Conservation (phyloP, 306 rosid genomes). For the Dryas drummondii region DNA sequence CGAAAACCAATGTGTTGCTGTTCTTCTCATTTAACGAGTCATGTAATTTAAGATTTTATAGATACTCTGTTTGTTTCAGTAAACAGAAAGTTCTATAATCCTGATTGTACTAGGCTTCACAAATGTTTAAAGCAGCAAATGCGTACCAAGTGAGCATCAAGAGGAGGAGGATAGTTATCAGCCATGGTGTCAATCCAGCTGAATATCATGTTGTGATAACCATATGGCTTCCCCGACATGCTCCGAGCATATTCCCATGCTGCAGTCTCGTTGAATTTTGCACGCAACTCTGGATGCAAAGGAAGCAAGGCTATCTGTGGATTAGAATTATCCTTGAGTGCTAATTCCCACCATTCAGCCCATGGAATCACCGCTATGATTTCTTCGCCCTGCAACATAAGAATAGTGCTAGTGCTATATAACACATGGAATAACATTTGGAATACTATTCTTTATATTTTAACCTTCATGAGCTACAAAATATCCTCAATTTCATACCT, state of each 20-base stretch:
- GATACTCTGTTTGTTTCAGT: not conserved
- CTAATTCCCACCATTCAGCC: slow-evolving; percentile 94
- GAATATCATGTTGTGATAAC: slow-evolving; percentile 97
- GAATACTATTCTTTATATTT: not conserved
- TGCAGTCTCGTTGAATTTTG: slow-evolving; percentile 74
- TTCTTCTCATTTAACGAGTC: not conserved
- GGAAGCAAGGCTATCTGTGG: slow-evolving; percentile 97
- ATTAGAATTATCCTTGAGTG: slow-evolving; percentile 83
- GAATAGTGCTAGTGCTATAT: not conserved
- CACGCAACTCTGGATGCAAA: slow-evolving; percentile 75
- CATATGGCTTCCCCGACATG: slow-evolving; percentile 99
- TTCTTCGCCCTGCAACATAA: slow-evolving; percentile 77
- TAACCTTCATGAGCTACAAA: not conserved
- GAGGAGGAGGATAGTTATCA: slow-evolving; percentile 99
- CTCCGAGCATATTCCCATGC: slow-evolving; percentile 94
- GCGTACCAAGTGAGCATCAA: slow-evolving; percentile 98
- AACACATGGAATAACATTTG: not conserved
- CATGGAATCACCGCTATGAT: slow-evolving; percentile 86
- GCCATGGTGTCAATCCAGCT: slow-evolving; percentile 98
- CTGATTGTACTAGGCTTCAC: not conserved
- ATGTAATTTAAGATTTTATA: too few relatives aligned
- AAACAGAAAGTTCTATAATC: slow-evolving; percentile 16
- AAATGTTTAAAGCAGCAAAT: slow-evolving; percentile 8
- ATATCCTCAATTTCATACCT: slow-evolving; percentile 49
- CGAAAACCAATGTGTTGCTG: not conserved